Evolutionary conservation across 345 rosid species (phyloP), one percentile per base, ranked within the genome.

Genomic region (Eucalyptus albens): DNA sequence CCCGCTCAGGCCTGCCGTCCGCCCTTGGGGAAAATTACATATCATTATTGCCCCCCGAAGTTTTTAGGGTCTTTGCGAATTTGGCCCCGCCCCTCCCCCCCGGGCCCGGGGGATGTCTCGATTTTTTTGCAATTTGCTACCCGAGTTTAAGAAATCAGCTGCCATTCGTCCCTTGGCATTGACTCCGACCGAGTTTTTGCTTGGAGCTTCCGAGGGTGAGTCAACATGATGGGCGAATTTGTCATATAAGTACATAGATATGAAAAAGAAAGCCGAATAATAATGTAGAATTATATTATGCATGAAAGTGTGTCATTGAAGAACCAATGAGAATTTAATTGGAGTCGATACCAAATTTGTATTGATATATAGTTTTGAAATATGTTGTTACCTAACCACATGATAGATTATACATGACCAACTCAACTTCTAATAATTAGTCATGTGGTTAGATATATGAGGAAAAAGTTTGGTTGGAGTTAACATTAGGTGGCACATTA

Each of bases 321-420:
- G 24, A 31, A n/a, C 3, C 0, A 2, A 1, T 1, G 24, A 69
- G 22, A 16, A 31, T 69, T 9, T 31, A 1, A 69, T 31, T 21
- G 7, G 24, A 16, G 7, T 3, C 0, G 37, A 31, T 33, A 9
- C 3, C 11, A 31, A 31, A 69, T 8, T 6, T 2, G 12, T 1
- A 69, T 16, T 17, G 40, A 16, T 8, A 29, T 31, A 15, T 1
- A 31, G 1, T 8, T 8, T 11, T 31, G 21, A 31, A 31, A 15
- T 67, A 8, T 67, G 1, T 59, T 26, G 27, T 59, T 24, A 60
- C 3, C 6, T 12, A 1, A 60, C 0, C 15, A 60, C 7, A 0
- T 60, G 67, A 11, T 6, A 5, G 4, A 60, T 60, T 26, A 60
- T 27, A 26, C 17, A 31, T 16, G 42, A 31, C 24, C 42, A 31